phyloP scores from a whole-genome alignment of 2,329 filamentous ascomycete genomes.

The Allantophomopsis lycopodina region DNA sequence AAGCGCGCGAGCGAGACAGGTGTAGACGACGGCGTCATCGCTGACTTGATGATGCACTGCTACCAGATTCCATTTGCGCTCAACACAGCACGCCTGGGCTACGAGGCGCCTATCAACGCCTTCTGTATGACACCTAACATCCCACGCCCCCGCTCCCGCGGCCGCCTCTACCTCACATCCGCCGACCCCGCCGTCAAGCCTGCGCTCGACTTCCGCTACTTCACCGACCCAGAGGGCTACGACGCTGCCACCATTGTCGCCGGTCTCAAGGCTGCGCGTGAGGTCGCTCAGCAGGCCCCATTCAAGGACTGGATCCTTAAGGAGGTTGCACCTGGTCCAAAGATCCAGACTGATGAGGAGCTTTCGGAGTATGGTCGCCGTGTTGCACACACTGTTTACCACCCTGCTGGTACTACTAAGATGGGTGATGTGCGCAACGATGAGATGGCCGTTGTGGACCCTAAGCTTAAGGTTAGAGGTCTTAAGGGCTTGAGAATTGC shows the following conservation, averaged over 20 bases:
- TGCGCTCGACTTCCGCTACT: constrained; percentile 39
- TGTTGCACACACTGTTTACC: constrained; percentile 81
- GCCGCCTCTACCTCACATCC: constrained; percentile 40
- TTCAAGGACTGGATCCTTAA: constrained; percentile 26
- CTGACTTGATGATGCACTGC: constrained; percentile 93
- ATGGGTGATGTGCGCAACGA: constrained; percentile 67
- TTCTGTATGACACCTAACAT: constrained; percentile 41
- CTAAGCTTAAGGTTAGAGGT: constrained; percentile 56
- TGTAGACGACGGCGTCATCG: constrained; percentile 54
- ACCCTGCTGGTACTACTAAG: constrained; percentile 79
- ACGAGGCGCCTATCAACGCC: constrained; percentile 32
- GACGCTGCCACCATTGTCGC: constrained; percentile 32
- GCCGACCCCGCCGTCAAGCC: constrained; percentile 25
- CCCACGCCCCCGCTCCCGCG: constrained; percentile 46
- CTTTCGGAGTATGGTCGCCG: constrained; percentile 70
- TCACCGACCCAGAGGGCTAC: constrained; percentile 40
- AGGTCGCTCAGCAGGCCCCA: constrained; percentile 21
- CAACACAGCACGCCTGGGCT: constrained; percentile 73
- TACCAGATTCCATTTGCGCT: constrained; percentile 89
- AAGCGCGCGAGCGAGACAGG: constrained; percentile 37
- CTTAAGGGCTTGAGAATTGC: constrained; percentile 65
- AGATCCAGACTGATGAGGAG: constrained; percentile 58
- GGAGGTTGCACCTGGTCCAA: constrained; percentile 22
- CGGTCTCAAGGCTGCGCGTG: constrained; percentile 18
- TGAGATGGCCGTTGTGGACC: constrained; percentile 66